Percentiles rank a stretch among this genome's conserved stretches.
These are phyloP conservation scores for Luffa aegyptiaca DNA, from an alignment of 306 rosid species.

Conservation along the genomic window DNA sequence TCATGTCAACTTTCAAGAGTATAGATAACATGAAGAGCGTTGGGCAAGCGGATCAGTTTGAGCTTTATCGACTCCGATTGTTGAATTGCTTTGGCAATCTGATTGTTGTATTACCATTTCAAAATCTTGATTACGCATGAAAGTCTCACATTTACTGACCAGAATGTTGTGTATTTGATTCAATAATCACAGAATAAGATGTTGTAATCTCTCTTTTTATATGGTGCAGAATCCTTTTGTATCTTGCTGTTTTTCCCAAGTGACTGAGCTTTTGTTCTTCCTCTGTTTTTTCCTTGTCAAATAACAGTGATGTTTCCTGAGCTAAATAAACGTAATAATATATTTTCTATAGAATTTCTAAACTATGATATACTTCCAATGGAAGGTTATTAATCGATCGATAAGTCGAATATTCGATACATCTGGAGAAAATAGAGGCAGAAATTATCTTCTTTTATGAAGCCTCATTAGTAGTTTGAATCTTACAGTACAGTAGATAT, in stretches of 20 bases:
- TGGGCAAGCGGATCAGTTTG: neutral
- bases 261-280: neutral
- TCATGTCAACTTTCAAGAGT: conserved; percentile 92
- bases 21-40: conserved; percentile 34
- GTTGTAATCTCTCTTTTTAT: neutral
- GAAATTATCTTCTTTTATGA: neutral
- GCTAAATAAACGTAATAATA: neutral
- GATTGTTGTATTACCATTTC: neutral
- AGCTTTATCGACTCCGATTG: neutral
- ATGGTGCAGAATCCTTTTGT: neutral
- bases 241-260: neutral
- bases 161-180: neutral
- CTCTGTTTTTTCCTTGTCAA: neutral
- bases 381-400: neutral
- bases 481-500: neutral
- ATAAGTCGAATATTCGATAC: neutral
- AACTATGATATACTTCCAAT: neutral
- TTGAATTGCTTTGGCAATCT: neutral
- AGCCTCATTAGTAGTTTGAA: conserved; percentile 1
- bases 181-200: neutral
- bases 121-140: neutral
- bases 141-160: neutral
- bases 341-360: neutral
- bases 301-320: neutral
- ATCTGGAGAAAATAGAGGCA: neutral